Evolutionary conservation across 2,329 filamentous ascomycete genomes (phyloP), one percentile per base, ranked within the genome.

Genomic region (Tothia fuscella): DNA sequence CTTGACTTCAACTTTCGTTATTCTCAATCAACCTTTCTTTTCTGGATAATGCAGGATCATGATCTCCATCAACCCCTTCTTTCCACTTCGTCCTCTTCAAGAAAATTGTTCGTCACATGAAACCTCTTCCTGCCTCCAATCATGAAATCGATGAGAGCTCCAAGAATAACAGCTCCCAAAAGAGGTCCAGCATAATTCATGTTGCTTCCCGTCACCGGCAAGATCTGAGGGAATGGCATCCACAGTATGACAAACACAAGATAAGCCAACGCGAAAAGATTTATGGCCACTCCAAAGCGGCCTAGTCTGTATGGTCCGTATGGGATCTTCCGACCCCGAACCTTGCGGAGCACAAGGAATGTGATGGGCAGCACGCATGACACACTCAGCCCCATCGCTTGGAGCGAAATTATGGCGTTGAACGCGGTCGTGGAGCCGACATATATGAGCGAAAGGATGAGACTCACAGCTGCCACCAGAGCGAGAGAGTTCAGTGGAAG

Each of bases 381-480:
- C 14, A 56, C 39, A 38, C 57, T 54, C 42, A 3, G 51, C 57
- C 7, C n/a, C n/a, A 60, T 35, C 5, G 55, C 53, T 35, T 49
- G 49, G 2, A 61, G 53, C 2, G 56, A 58, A 20, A 58, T 49
- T 25, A 59, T 50, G 24, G 55, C 56, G 33, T 53, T 52, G 40
- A 57, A 53, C 10, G 55, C 55, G 0, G 48, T 49, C 9, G 45
- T 50, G 10, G 50, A 54, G 32, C 48, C 51, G 20, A 48, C 38
- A 33, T 47, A 33, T 26, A 49, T 43, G n/a, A 49, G 24, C 21
- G 42, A 42, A 12, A 49, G 39, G 4, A 49, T 56, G 61, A 69
- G 63, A 35, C 70, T 61, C 5, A 67, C 57, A 1, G 66, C 46
- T 0, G 66, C 68, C 5, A 66, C 49, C 3, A 71, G 56, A 9